Percentiles rank a stretch among this genome's conserved stretches.
Evolutionary conservation across 495 filamentous ascomycete species (phyloP).

Genomic region (Filosporella fistucella): DNA sequence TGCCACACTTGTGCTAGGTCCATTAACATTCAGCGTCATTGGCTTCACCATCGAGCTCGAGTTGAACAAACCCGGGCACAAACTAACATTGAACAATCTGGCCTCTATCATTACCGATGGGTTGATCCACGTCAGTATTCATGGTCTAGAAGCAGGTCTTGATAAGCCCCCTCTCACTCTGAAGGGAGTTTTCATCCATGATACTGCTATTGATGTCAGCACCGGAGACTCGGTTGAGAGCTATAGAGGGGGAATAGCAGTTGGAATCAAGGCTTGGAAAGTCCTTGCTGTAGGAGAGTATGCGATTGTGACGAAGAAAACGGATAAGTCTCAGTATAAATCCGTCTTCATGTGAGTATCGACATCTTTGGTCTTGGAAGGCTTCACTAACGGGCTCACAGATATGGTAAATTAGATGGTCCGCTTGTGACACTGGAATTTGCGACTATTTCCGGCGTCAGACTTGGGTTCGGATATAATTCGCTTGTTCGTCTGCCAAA

Average conservation of each 20-base stretch:
- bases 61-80: no score
- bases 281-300: constrained; percentile 38
- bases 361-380: no score
- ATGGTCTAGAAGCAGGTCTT: constrained; percentile 33
- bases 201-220: neutral
- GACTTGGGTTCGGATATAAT: constrained; percentile 44
- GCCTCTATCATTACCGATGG: neutral
- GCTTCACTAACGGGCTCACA: no score
- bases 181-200: constrained; percentile 33
- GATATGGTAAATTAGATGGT: constrained; percentile 25
- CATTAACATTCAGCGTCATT: constrained; percentile 7
- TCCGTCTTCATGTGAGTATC: constrained; percentile 31
- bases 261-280: constrained; percentile 32
- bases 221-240: constrained; percentile 9
- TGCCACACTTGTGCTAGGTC: constrained; percentile 6
- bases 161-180: constrained; percentile 34
- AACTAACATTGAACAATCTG: constrained; percentile 6
- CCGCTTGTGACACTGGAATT: constrained; percentile 38
- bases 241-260: constrained; percentile 35
- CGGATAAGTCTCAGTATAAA: constrained; percentile 22
- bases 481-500: constrained; percentile 28
- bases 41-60: constrained; percentile 5
- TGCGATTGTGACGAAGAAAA: constrained; percentile 2
- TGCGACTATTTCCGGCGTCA: constrained; percentile 33
- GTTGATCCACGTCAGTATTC: constrained; percentile 19